Conservation (phyloP, 169 alveolate genomes). For the Blepharisma undulans region DNA sequence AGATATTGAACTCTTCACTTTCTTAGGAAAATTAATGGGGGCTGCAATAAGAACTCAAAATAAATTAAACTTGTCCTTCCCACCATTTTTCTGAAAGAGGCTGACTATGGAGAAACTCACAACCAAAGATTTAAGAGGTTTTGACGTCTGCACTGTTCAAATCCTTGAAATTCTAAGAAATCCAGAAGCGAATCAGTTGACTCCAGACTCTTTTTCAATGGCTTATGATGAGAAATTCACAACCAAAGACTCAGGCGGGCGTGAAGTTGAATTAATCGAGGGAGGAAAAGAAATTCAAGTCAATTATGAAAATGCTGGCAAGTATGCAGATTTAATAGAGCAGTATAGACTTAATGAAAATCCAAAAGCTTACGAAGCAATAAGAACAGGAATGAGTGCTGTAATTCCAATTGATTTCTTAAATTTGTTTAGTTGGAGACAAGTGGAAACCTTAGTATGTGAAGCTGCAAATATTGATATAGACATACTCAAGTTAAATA, state of each 20-base stretch:
- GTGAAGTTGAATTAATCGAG: constrained; percentile 21
- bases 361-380: constrained; percentile 41
- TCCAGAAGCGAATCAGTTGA: constrained; percentile 19
- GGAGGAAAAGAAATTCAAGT: constrained; percentile 21
- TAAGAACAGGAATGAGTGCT: constrained; percentile 65
- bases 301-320: constrained; percentile 35
- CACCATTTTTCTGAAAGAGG: constrained; percentile 85
- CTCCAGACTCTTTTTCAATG: constrained; percentile 15
- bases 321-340: constrained; percentile 16
- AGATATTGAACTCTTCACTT: constrained; percentile 58
- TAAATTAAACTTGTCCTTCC: constrained; percentile 76
- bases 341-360: constrained; percentile 26
- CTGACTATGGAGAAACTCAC: constrained; percentile 60
- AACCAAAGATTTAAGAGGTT: constrained; percentile 73
- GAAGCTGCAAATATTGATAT: constrained; percentile 87
- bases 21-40: constrained; percentile 86
- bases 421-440: constrained; percentile 59
- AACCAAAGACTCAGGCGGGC: constrained; percentile 30
- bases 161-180: constrained; percentile 66
- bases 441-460: constrained; percentile 82
- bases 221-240: constrained; percentile 37
- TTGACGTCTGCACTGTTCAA: constrained; percentile 77
- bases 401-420: constrained; percentile 69
- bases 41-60: constrained; percentile 83
- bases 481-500: constrained; percentile 82